Conservation (phyloP, 2,329 filamentous ascomycete genomes). For the Zymoseptoria crescenta region DNA sequence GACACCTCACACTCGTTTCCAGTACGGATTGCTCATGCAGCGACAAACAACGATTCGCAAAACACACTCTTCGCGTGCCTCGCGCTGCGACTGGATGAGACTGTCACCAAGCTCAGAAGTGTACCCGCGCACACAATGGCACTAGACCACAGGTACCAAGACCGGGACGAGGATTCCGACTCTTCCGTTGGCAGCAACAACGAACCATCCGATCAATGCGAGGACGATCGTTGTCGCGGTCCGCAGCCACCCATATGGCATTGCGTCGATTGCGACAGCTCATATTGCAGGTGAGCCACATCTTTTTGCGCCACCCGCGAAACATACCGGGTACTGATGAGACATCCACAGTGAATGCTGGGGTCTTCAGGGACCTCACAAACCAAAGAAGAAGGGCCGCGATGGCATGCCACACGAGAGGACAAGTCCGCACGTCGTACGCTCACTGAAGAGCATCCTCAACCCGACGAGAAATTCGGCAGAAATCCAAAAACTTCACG, state of each 20-base stretch:
- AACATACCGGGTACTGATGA: background rate
- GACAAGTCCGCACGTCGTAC: conserved; percentile 26
- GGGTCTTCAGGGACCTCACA: conserved; percentile 27
- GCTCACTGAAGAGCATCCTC: conserved; percentile 22
- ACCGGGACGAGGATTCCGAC: background rate
- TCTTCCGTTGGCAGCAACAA: conserved; percentile 7
- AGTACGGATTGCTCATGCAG: background rate
- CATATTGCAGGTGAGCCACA: conserved; percentile 25
- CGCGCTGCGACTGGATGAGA: background rate
- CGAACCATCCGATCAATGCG: conserved; percentile 22
- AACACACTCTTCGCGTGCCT: background rate
- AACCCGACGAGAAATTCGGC: conserved; percentile 22
- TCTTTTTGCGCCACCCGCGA: background rate
- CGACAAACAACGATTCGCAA: background rate
- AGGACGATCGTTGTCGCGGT: conserved; percentile 26
- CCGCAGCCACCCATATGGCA: conserved; percentile 24
- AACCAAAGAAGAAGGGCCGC: conserved; percentile 27
- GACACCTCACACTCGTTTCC: background rate
- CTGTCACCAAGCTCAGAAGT: background rate
- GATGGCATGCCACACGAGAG: conserved; percentile 33
- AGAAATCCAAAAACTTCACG: conserved; percentile 29
- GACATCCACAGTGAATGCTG: conserved; percentile 22
- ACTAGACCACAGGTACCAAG: background rate
- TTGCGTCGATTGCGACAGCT: conserved; percentile 29
- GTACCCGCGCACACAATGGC: background rate